Evolutionary conservation across 331 rosid genomes (phyloP), one percentile per base, ranked within the genome.

Genomic region (Rhamnella rubrinervis): DNA sequence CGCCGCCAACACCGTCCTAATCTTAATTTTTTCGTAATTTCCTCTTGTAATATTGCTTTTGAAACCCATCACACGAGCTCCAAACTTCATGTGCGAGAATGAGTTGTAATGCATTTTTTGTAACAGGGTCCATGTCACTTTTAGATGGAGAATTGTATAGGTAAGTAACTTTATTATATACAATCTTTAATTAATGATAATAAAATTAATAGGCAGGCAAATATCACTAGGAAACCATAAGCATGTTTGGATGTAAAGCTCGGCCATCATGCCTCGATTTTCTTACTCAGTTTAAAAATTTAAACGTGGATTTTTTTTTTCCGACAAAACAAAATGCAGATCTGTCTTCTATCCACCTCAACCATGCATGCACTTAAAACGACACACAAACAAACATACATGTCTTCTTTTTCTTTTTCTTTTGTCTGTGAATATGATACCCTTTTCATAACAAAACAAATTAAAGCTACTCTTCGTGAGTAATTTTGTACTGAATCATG

Each of bases 91-190:
- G 50, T 4, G 63, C 78, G 75, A 75, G 77, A 67, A 80, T 73
- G 86, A 82, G 89, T 55, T 87, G 92, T 80, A 75, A 75, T 52
- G 66, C 51, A 73, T 56, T 39, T 70, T 75, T 73, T 64, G 19
- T 63, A 58, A 25, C 70, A 37, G 68, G 61, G 64, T 69, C 82
- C 69, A 75, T 77, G 74, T 56, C 66, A 66, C 51, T 64, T 72
- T 78, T 66, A 66, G 84, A 78, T 74, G 76, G 81, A 78, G 37
- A 77, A 31, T 68, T 20, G 40, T 18, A 44, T 46, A 55, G 46
- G 46, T 23, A 55, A 59, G 66, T 70, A 26, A 72, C 58, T 79
- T 79, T 52, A 18, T 18, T 53, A 8, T 21, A 2, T 16, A 18
- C 16, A 61, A 41, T 66, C 61, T 63, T 26, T 14, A 67, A 71